These are phyloP conservation scores for Francoa sonchifolia DNA, from an alignment of 441 rosid species.

Conservation along the genomic window DNA sequence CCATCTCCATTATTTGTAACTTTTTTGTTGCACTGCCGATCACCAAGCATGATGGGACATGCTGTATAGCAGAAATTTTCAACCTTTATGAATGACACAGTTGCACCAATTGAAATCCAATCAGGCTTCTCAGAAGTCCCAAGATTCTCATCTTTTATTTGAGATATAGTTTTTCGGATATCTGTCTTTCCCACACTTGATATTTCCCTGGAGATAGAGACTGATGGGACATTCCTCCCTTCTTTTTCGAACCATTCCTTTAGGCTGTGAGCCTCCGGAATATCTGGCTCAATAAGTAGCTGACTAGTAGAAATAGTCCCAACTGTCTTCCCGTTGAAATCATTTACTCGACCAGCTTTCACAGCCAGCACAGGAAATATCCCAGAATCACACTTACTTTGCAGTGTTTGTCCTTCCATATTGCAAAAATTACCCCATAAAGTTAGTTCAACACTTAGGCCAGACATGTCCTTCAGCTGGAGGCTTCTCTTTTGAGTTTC, in stretches of 20 bases:
- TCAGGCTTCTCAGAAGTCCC: slow-evolving; percentile 93
- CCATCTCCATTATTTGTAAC: slow-evolving; percentile 87
- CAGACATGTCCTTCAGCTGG: slow-evolving; percentile 73
- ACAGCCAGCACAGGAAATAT: slow-evolving; percentile 62
- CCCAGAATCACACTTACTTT: slow-evolving; percentile 61
- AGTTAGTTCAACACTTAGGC: slow-evolving; percentile 72
- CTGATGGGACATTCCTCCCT: slow-evolving; percentile 44
- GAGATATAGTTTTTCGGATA: slow-evolving; percentile 48
- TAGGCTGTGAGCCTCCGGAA: slow-evolving; percentile 49
- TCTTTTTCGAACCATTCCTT: slow-evolving; percentile 69
- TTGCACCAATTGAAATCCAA: slow-evolving; percentile 66
- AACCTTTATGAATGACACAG: slow-evolving; percentile 45
- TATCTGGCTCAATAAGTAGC: slow-evolving; percentile 71
- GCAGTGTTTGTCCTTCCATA: slow-evolving; percentile 59
- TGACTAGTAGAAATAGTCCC: slow-evolving; percentile 71
- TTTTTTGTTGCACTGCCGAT: slow-evolving; percentile 72
- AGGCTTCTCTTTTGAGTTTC: slow-evolving; percentile 69
- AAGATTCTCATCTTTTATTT: slow-evolving; percentile 79
- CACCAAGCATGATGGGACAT: slow-evolving; percentile 69
- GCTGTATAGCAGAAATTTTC: slow-evolving; percentile 93
- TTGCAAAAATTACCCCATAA: slow-evolving; percentile 72
- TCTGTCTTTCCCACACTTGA: slow-evolving; percentile 39
- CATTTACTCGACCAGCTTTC: slow-evolving; percentile 65
- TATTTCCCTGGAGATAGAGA: slow-evolving; percentile 66
- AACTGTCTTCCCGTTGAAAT: slow-evolving; percentile 68